Percentiles rank a stretch among this genome's conserved stretches.
phyloP scores from a whole-genome alignment of 306 rosid genomes.

The Hippophae tibetana region DNA sequence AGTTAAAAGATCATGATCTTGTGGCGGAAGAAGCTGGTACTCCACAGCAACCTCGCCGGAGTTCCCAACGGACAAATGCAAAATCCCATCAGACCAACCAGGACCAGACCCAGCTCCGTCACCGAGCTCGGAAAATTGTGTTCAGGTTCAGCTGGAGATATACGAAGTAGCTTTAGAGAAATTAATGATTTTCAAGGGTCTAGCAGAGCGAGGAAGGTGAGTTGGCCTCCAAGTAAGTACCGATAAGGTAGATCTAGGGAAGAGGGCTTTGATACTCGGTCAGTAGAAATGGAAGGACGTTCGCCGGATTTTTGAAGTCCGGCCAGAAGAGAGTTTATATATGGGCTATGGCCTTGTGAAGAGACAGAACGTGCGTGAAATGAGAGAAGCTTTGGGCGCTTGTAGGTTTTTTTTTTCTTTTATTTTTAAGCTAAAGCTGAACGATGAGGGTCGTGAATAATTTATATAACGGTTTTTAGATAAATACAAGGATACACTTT shows the following conservation, averaged over 20 bases:
- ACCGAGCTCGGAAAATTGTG: too few relatives aligned
- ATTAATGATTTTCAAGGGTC: too few relatives aligned
- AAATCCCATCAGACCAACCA: slow-evolving; percentile 82
- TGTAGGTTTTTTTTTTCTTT: slow-evolving; percentile 17
- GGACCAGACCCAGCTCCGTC: slow-evolving; percentile 33
- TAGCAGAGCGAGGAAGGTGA: neutral
- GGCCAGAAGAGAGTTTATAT: slow-evolving; percentile 4
- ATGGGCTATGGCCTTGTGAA: neutral
- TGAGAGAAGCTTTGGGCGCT: slow-evolving; percentile 6
- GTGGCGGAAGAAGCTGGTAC: slow-evolving; percentile 98
- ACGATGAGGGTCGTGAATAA: neutral
- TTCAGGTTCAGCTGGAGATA: too few relatives aligned
- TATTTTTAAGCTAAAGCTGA: slow-evolving; percentile 43
- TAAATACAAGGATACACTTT: too few relatives aligned
- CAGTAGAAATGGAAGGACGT: neutral
- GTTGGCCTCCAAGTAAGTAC: neutral
- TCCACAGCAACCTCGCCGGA: slow-evolving; percentile 95
- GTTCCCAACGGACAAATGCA: slow-evolving; percentile 71
- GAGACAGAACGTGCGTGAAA: too few relatives aligned
- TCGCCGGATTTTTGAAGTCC: slow-evolving; percentile 24
- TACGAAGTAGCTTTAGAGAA: too few relatives aligned
- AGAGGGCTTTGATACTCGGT: neutral
- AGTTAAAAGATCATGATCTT: slow-evolving; percentile 86
- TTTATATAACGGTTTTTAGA: slow-evolving; percentile 41
- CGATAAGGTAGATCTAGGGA: neutral